Evolutionary conservation across 1,284 basidiomycete genomes (phyloP).

Genomic region (Malassezia obtusa): DNA sequence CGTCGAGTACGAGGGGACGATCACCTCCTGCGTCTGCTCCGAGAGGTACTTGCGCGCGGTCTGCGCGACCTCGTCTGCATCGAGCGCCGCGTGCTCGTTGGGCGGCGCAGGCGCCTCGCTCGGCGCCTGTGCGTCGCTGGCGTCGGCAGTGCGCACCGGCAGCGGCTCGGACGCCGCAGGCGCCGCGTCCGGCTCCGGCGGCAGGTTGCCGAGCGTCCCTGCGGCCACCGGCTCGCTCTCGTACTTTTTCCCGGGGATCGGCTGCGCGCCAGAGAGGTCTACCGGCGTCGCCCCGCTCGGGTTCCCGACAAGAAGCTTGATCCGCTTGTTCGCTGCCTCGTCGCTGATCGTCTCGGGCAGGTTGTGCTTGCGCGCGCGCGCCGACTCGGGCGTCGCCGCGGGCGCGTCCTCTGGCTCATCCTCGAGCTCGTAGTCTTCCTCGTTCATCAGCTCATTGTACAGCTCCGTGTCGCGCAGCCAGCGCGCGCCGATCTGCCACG

Average conservation of each 20-base stretch:
- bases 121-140: constrained; percentile 26
- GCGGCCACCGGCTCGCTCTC: constrained; percentile 41
- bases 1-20: constrained; percentile 91
- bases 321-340: constrained; percentile 33
- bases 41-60: constrained; percentile 86
- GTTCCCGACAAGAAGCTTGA: constrained; percentile 41
- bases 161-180: constrained; percentile 14
- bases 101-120: constrained; percentile 50
- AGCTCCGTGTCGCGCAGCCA: constrained; percentile 41
- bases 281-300: constrained; percentile 40
- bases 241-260: constrained; percentile 45
- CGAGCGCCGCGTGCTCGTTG: constrained; percentile 56
- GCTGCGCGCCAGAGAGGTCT: constrained; percentile 39
- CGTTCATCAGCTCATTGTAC: constrained; percentile 48
- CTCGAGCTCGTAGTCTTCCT: constrained; percentile 46
- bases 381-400: constrained; percentile 3
- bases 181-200: constrained; percentile 24
- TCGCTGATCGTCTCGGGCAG: constrained; percentile 43
- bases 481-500: constrained; percentile 34
- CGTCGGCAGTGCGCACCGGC: constrained; percentile 25
- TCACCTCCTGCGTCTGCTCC: constrained; percentile 81
- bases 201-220: constrained; percentile 41
- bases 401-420: constrained; percentile 17
- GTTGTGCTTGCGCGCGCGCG: constrained; percentile 33
- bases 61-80: constrained; percentile 58